A percentile compares a stretch with the other conserved stretches of the same genome.
Evolutionary conservation across 83 land plant species (phyloP).

Genomic region (Picea mariana): DNA sequence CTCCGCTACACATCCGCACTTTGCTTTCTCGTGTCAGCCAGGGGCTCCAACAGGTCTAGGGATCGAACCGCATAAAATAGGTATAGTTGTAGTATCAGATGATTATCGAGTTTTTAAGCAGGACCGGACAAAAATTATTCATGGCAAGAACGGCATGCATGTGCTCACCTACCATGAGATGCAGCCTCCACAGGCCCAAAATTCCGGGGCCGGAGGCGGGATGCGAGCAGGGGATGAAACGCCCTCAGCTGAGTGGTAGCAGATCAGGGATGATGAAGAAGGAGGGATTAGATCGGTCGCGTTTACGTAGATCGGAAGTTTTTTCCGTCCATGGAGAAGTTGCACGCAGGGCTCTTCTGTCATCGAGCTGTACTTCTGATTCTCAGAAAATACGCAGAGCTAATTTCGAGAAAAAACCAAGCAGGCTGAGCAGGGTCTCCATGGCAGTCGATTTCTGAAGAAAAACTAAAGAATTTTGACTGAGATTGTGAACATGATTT

Average conservation of each 20-base stretch:
- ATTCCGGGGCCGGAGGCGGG: neutral
- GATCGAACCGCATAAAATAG: neutral
- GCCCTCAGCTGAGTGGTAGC: neutral
- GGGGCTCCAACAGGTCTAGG: neutral
- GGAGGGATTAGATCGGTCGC: no score
- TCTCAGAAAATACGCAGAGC: neutral
- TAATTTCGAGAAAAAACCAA: neutral
- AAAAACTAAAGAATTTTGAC: no score
- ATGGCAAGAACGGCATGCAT: neutral
- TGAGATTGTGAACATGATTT: no score
- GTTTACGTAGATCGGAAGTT: neutral
- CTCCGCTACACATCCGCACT: no score
- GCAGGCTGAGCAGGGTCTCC: neutral
- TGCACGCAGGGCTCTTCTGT: neutral
- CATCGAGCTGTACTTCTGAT: neutral
- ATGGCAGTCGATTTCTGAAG: neutral
- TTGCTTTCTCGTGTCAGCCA: neutral
- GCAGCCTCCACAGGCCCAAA: conserved; percentile 5
- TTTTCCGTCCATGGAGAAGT: neutral
- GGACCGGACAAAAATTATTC: no score
- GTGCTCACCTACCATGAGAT: neutral
- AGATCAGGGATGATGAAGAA: neutral
- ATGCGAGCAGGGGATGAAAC: neutral
- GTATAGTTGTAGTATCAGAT: no score
- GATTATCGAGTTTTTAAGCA: no score